These are phyloP conservation scores for Poronia punctata DNA, from an alignment of 495 filamentous ascomycete genomes.

Conservation along the genomic window DNA sequence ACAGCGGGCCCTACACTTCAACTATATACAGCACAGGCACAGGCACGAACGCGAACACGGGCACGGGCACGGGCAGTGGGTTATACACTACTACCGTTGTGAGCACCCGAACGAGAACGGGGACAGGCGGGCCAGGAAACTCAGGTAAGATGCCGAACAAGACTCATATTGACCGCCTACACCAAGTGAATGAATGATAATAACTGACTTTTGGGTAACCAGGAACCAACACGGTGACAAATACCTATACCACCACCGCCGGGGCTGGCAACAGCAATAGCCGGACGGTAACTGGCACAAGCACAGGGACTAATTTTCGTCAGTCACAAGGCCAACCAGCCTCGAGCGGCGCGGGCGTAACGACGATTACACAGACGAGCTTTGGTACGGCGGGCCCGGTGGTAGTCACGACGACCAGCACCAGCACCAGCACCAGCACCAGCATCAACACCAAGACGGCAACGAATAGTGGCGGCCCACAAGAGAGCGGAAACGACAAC, in stretches of 20 bases:
- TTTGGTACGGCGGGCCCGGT: not conserved
- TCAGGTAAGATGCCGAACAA: too few relatives aligned
- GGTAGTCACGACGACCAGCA: slow-evolving; percentile 4
- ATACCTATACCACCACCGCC: not conserved
- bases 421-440: slow-evolving; percentile 1
- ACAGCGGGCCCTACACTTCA: too few relatives aligned
- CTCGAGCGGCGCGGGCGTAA: not conserved
- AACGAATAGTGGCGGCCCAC: not conserved
- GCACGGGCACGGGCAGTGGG: slow-evolving; percentile 4
- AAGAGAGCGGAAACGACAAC: too few relatives aligned
- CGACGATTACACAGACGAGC: slow-evolving; percentile 5
- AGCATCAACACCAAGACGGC: not conserved
- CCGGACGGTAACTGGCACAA: not conserved
- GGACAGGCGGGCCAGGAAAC: too few relatives aligned
- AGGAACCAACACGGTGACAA: slow-evolving; percentile 16
- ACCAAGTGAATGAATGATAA: too few relatives aligned
- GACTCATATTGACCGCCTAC: too few relatives aligned
- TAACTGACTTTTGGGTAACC: too few relatives aligned
- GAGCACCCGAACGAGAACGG: too few relatives aligned
- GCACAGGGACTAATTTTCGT: not conserved
- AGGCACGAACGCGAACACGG: slow-evolving; percentile 11
- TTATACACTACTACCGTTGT: slow-evolving; percentile 4
- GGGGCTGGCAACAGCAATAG: not conserved
- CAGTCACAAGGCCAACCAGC: not conserved
- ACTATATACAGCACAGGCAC: not conserved